Conservation (phyloP, 495 filamentous ascomycete species). For the Xylaria cubensis region DNA sequence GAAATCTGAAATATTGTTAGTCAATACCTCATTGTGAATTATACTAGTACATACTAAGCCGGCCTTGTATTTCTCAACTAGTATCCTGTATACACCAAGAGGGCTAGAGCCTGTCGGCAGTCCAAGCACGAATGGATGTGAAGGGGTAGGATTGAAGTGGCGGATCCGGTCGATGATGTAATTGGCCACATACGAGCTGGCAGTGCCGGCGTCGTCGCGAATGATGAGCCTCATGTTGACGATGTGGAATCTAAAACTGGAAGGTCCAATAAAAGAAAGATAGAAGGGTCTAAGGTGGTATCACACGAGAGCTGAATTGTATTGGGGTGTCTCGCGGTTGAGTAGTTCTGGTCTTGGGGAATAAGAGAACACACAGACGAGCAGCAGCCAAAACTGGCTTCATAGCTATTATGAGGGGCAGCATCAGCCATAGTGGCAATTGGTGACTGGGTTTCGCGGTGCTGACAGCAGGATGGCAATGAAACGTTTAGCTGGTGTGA, state of each 20-base stretch:
- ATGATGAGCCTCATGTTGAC: slow-evolving; percentile 81
- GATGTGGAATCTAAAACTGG: slow-evolving; percentile 16
- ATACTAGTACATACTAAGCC: slow-evolving; percentile 56
- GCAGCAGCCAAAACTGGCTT: slow-evolving; percentile 26
- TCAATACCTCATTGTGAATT: background rate
- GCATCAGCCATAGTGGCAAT: slow-evolving; percentile 28
- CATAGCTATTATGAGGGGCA: slow-evolving; percentile 39
- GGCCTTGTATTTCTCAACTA: slow-evolving; percentile 76
- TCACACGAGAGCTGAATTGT: slow-evolving; percentile 19
- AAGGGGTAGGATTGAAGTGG: slow-evolving; percentile 70
- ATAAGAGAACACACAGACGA: slow-evolving; percentile 25
- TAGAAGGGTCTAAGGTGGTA: slow-evolving; percentile 25
- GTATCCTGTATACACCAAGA: slow-evolving; percentile 75
- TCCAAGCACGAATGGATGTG: slow-evolving; percentile 80
- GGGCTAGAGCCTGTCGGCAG: slow-evolving; percentile 85
- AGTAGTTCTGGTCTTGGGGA: slow-evolving; percentile 28
- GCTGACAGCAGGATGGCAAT: slow-evolving; percentile 36
- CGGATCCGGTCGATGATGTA: slow-evolving; percentile 85
- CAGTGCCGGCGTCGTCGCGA: slow-evolving; percentile 67
- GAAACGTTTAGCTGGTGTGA: slow-evolving; percentile 40
- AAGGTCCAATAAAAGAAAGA: slow-evolving; percentile 30
- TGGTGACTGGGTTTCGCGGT: slow-evolving; percentile 25
- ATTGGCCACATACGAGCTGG: slow-evolving; percentile 78
- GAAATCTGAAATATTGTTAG: slow-evolving; percentile 60
- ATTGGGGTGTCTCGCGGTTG: slow-evolving; percentile 22